Evolutionary conservation across 768 basidiomycete genomes (phyloP), one percentile per base, ranked within the genome.

Genomic region (Lactarius hengduanensis): DNA sequence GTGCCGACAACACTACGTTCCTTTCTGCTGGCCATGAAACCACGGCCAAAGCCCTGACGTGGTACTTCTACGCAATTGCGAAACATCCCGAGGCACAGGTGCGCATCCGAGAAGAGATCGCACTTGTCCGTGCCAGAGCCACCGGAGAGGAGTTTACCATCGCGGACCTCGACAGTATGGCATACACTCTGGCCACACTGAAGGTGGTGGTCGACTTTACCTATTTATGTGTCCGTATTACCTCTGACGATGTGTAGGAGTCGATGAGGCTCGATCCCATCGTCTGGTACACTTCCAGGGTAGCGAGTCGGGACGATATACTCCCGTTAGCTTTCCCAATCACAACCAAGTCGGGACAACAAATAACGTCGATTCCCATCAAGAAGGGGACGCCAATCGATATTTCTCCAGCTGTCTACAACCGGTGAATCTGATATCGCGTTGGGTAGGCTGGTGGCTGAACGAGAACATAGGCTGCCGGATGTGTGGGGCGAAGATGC

Each of bases 101-200:
- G 45, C 34, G 45, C 22, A 65, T 72, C 36, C 71, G 70, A 30
- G 47, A 41, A 50, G 71, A 72, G 47, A 54, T 64, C 9, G 30
- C 30, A 7, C 50, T 58, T 20, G n/a, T 43, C 6, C 63, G 63
- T 7, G 63, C 56, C 7, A n/a, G 40, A 34, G 65, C 69, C n/a
- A 10, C 8, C 9, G 16, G 43, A 20, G 22, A 40, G 2, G 63
- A 59, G 16, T 55, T 43, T 15, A n/a, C 20, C 4, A 36, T 64
- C 15, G 22, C 47, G 6, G 66, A 55, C n/a, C 57, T 61, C 11
- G 53, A 16, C 53, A 32, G 22, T 58, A 65, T 58, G 65, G 50
- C 0, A 32, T 41, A 30, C 40, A 62, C 28, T 8, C 40, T 20
- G 6, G 62, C 62, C 57, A 58, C 30, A 3, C 20, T 40, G 61